Evolutionary conservation across 2,329 filamentous ascomycete genomes (phyloP), one percentile per base, ranked within the genome.

Genomic region (Ceratocystis cubensis): DNA sequence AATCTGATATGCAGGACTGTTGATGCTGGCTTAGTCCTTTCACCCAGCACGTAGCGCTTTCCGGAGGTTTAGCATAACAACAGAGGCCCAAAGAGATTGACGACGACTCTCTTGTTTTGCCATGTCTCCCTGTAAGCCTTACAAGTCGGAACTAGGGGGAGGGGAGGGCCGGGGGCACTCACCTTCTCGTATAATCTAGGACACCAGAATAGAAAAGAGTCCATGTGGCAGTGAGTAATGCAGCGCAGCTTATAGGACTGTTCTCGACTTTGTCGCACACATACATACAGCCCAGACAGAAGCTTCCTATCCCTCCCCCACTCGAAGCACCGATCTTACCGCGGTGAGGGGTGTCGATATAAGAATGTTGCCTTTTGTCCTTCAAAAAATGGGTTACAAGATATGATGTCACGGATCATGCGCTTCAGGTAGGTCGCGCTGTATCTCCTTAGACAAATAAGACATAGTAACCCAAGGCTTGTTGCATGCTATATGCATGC

Each of bases 321-420:
- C 28, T n/a, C n/a, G 2, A 17, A 59, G 33, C 56, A 59, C 56
- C 56, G 56, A 59, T 37, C 56, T 59, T 37, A 59, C 30, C 10
- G 5, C 17, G 8, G 4, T 7, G 6, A 37, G 56, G 53, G 30
- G 56, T 59, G 28, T 37, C 15, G 7, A 37, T 59, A 59, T 30
- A 30, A 20, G 30, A 10, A 30, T 6, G 15, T n/a, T 37, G n/a
- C 1, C n/a, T 4, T 2, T 17, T 15, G 1, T 37, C 2, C 2
- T 5, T 8, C n/a, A 17, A 37, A 1, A 53, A 59, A 59, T 33
- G 37, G 25, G 15, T 8, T 17, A 17, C 22, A 48, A 63, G 5
- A 63, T 50, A 50, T 63, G 61, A 63, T 63, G 44, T 50, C 44
- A 63, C 44, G 30, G 30, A 63, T 17, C 10, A 46, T 33, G 50